Evolutionary conservation across 1,284 basidiomycete genomes (phyloP).

Genomic region (Sporisorium graminicola): DNA sequence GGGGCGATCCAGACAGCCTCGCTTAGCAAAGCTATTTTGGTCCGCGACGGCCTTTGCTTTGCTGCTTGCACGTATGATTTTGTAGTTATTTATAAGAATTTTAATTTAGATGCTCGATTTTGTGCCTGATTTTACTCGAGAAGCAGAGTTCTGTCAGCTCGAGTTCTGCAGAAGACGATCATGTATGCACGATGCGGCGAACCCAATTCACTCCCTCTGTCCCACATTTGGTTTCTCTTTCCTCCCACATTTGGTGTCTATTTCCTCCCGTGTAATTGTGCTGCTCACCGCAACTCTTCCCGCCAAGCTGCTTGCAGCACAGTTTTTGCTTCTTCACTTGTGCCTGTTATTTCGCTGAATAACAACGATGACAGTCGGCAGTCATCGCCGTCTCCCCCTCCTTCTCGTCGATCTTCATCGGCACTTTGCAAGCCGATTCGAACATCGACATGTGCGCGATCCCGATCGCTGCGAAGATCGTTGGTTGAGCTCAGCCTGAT

Average conservation of each 20-base stretch:
- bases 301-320: not conserved
- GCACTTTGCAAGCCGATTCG: not conserved
- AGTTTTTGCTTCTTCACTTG: conserved; percentile 4
- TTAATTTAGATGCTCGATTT: not conserved
- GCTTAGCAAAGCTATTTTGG: not conserved
- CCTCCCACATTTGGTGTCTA: no score
- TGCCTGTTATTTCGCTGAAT: not conserved
- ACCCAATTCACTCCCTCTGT: not conserved
- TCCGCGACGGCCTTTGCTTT: conserved; percentile 7
- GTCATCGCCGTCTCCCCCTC: no score
- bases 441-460: not conserved
- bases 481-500: no score
- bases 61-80: not conserved
- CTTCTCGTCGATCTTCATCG: no score
- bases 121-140: not conserved
- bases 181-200: conserved; percentile 9
- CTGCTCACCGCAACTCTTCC: no score
- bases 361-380: no score
- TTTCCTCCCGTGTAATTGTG: no score
- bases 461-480: not conserved
- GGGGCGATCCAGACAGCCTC: not conserved
- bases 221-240: no score
- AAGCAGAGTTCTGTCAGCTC: not conserved
- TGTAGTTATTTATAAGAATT: not conserved
- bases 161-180: not conserved